Percentiles rank a stretch among this genome's conserved stretches.
These are phyloP conservation scores for Psilocybe cyanescens DNA, from an alignment of 768 basidiomycete species.

Conservation along the genomic window DNA sequence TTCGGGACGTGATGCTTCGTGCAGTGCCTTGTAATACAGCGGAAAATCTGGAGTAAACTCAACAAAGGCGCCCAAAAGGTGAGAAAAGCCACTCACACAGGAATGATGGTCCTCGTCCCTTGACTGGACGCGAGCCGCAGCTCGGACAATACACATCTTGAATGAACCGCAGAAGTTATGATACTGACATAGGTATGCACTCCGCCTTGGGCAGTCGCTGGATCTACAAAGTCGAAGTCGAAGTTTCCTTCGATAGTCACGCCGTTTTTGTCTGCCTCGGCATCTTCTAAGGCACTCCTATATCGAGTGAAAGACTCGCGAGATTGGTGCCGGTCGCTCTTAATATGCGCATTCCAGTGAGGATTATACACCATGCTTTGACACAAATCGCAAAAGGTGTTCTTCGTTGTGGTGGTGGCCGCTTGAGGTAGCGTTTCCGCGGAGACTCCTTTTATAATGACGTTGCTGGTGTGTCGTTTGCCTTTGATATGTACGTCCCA, in stretches of 20 bases:
- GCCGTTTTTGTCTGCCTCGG: constrained; percentile 59
- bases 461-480: constrained; percentile 14
- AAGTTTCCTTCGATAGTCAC: constrained; percentile 45
- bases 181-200: constrained; percentile 22
- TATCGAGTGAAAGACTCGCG: constrained; percentile 43
- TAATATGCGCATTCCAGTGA: constrained; percentile 39
- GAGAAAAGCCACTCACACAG: constrained; percentile 26
- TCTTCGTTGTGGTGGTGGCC: constrained; percentile 11
- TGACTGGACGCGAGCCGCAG: constrained; percentile 34
- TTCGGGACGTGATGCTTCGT: constrained; percentile 24
- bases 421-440: constrained; percentile 35
- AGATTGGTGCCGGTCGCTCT: constrained; percentile 32
- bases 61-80: not conserved
- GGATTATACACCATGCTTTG: constrained; percentile 21
- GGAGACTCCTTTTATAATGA: constrained; percentile 19
- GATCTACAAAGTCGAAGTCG: constrained; percentile 58
- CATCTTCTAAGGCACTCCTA: constrained; percentile 49
- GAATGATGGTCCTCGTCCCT: constrained; percentile 19
- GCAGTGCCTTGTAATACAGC: constrained; percentile 13
- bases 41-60: constrained; percentile 10
- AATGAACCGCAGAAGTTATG: constrained; percentile 33
- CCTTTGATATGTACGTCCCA: constrained; percentile 26
- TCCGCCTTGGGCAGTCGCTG: constrained; percentile 29
- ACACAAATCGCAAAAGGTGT: constrained; percentile 34
- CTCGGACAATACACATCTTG: constrained; percentile 29